Base-by-base conservation (phyloP, 768 basidiomycete species). In the Naganishia vaughanmartiniae region DNA sequence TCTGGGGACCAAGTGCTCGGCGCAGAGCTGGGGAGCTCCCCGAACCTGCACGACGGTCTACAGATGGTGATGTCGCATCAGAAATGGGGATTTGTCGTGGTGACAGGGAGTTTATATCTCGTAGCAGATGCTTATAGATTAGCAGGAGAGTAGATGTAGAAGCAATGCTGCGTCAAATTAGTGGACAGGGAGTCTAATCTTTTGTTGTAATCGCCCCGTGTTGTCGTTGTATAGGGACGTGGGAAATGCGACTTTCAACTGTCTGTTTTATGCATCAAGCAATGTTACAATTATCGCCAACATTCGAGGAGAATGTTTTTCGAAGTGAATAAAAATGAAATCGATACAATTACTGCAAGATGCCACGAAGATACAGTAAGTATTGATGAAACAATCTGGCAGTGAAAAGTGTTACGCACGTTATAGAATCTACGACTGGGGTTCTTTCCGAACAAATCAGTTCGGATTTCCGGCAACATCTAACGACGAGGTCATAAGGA, bases 381-480 rank as follows among this genome's bases (percentile, higher is more conserved):
- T 10, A 34, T 21, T 30, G 31, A n/a, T 14, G 42, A 15, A 42
- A 42, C 42, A 15, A 42, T 9, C 42, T 42, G 14, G 42, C n/a
- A n/a, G n/a, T n/a, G 14, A 42, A 42, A 42, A 15, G 2, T 11
- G 48, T n/a, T 51, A 75, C 80, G 75, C 66, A 81, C 80, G 46
- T 75, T 89, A 82, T 88, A 90, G 85, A 94, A 95, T 81, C 92
- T 93, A 77, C 94, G 88, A 84, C 95, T 97, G 81, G 87, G 85
- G 81, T 97, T 97, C 39, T 85, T 81, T 19, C 95, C 95, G 75
- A 95, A 98, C 54, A 97, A 84, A 76, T 93, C 90, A 73, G 85
- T 85, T 75, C 95, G 85, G 75, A 98, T 92, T 83, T 96, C 93
- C 1, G 95, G 95, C 30, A 98, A 84, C 95, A 97, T 97, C 92